Percentiles rank a stretch among this genome's conserved stretches.
Evolutionary conservation across 805 yeast genomes (phyloP).

Genomic region (Metschnikowia lunata): DNA sequence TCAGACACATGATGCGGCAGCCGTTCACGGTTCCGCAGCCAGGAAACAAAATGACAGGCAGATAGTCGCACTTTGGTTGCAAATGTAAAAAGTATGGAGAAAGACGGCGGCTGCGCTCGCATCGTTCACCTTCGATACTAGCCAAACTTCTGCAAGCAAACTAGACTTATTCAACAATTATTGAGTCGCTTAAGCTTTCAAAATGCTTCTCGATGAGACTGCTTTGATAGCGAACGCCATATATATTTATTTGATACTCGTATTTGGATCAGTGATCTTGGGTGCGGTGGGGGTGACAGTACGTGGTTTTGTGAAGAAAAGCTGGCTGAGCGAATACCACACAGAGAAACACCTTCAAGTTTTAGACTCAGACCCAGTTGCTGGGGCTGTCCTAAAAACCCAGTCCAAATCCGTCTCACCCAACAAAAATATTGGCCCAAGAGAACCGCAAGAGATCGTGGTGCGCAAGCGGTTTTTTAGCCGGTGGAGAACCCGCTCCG

Average conservation of each 20-base stretch:
- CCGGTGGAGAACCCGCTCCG: slow-evolving; percentile 6
- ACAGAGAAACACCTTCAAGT: background rate
- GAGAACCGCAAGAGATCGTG: slow-evolving; percentile 1
- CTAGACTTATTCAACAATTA: background rate
- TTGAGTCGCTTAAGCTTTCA: background rate
- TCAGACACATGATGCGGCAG: too few relatives aligned
- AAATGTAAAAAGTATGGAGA: background rate
- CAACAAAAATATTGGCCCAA: background rate
- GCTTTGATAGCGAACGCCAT: slow-evolving; percentile 13
- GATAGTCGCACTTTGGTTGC: background rate
- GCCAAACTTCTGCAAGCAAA: too few relatives aligned
- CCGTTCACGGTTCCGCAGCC: too few relatives aligned
- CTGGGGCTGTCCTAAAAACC: background rate
- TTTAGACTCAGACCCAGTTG: background rate
- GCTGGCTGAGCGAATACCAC: background rate
- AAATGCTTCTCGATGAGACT: slow-evolving; percentile 12
- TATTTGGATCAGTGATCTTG: slow-evolving; percentile 6
- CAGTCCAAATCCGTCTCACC: background rate
- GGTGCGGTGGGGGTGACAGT: slow-evolving; percentile 6
- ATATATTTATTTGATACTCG: slow-evolving; percentile 10
- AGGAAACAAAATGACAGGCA: too few relatives aligned
- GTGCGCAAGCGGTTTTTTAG: slow-evolving; percentile 2
- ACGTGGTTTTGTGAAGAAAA: slow-evolving; percentile 10
- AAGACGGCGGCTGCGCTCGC: too few relatives aligned
- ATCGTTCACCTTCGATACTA: too few relatives aligned